Percentiles rank a stretch among this genome's conserved stretches.
Evolutionary conservation across 2,329 filamentous ascomycete genomes (phyloP).

Genomic region (Cladosporium sphaerospermum): DNA sequence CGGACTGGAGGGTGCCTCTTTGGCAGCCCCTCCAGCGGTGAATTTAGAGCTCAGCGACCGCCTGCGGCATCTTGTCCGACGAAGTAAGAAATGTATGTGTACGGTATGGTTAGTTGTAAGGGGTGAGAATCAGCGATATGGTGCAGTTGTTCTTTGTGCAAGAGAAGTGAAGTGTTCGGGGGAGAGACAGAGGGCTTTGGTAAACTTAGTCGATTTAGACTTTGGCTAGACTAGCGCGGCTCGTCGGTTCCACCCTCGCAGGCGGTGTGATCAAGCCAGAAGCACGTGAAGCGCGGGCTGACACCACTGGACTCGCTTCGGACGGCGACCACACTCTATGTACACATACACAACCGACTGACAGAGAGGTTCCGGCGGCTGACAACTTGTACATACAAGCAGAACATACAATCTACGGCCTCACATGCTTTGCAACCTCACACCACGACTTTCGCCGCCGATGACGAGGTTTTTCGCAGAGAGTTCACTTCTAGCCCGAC

Average conservation of each 20-base stretch:
- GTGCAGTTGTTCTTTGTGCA: not conserved
- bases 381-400: too few species aligned
- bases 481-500: conserved; percentile 2
- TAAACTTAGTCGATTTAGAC: not conserved
- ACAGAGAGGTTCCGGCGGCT: too few species aligned
- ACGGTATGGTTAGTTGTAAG: not conserved
- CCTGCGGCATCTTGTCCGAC: conserved; percentile 15
- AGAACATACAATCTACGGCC: too few species aligned
- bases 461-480: conserved; percentile 3
- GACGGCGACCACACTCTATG: too few species aligned
- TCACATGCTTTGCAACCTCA: not conserved
- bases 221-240: not conserved
- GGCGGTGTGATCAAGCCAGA: not conserved
- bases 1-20: conserved; percentile 12
- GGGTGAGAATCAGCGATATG: not conserved
- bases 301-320: too few species aligned
- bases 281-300: not conserved
- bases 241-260: not conserved
- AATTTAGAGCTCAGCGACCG: conserved; percentile 14
- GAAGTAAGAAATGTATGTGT: conserved; percentile 6
- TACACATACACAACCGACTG: too few species aligned
- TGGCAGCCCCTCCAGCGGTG: conserved; percentile 13
- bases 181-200: not conserved
- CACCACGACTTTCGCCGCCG: not conserved
- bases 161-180: not conserved